Evolutionary conservation across 2,329 filamentous ascomycete genomes (phyloP).

Genomic region (Diaporthe nobilis): DNA sequence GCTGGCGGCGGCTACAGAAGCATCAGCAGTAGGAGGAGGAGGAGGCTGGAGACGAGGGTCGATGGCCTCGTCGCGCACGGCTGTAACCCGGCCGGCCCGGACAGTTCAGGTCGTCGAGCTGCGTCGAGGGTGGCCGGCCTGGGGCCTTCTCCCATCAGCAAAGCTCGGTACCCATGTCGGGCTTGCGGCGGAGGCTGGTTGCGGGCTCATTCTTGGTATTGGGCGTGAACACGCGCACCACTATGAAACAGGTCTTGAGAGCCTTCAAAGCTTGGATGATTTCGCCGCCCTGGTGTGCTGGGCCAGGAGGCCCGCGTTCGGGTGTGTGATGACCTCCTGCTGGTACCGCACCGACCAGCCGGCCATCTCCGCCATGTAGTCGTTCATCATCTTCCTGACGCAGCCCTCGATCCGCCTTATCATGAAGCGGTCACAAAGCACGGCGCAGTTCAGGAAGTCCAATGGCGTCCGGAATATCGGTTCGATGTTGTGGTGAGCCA

Average conservation of each 20-base stretch:
- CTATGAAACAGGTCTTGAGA: slow-evolving; percentile 43
- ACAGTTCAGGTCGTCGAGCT: slow-evolving; percentile 41
- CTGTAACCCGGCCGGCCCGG: not conserved
- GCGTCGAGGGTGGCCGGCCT: not conserved
- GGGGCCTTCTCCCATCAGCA: not conserved
- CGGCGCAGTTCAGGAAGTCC: slow-evolving; percentile 6
- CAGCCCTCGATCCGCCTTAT: slow-evolving; percentile 22
- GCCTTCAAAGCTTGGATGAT: slow-evolving; percentile 41
- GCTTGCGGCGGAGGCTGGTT: slow-evolving; percentile 38
- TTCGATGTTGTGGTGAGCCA: not conserved
- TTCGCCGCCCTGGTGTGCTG: not conserved
- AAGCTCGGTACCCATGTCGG: slow-evolving; percentile 36
- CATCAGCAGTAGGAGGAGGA: not conserved
- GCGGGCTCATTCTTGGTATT: slow-evolving; percentile 49
- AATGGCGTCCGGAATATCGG: not conserved
- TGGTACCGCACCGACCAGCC: not conserved
- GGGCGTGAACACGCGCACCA: slow-evolving; percentile 43
- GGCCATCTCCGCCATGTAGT: not conserved
- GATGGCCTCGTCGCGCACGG: not conserved
- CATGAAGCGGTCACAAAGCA: slow-evolving; percentile 31
- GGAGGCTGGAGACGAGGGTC: not conserved
- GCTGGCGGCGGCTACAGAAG: not conserved
- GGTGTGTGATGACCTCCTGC: slow-evolving; percentile 8
- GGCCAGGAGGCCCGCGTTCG: not conserved
- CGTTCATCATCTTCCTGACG: not conserved